Conservation (phyloP, 352 stramenopile genomes). For the Pythium aphanidermatum region DNA sequence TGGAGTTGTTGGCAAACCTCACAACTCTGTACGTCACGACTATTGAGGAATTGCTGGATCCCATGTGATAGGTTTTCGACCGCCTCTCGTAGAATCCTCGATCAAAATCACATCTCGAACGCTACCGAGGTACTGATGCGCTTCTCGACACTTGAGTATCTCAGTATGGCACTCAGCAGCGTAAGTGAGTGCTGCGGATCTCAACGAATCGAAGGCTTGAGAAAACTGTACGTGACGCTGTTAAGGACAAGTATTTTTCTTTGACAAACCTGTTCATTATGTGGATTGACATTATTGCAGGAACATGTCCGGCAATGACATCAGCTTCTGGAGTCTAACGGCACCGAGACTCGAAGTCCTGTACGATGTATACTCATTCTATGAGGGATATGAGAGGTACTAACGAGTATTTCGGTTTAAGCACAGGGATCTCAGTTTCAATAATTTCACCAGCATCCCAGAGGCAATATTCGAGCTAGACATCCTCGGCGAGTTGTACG, state of each 20-base stretch:
- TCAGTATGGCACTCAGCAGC: too few relatives aligned
- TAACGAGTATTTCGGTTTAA: background rate
- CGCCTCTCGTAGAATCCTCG: background rate
- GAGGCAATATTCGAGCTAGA: conserved; percentile 6
- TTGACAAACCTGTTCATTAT: background rate
- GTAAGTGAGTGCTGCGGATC: too few relatives aligned
- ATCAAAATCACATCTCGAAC: too few relatives aligned
- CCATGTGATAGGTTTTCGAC: background rate
- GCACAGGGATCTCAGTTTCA: conserved; percentile 15
- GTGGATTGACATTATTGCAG: background rate
- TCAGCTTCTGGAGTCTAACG: conserved; percentile 5
- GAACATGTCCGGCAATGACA: conserved; percentile 13
- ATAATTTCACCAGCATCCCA: conserved; percentile 4
- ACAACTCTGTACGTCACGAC: conserved; percentile 5
- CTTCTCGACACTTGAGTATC: too few relatives aligned
- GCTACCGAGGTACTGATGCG: too few relatives aligned
- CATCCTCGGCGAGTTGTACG: conserved; percentile 12
- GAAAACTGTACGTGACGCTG: conserved; percentile 3
- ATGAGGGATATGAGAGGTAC: too few relatives aligned
- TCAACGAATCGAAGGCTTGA: too few relatives aligned
- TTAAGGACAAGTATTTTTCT: background rate
- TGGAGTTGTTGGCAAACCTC: background rate
- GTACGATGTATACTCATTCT: conserved; percentile 1
- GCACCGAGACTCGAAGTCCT: conserved; percentile 6
- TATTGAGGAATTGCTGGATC: background rate